phyloP scores from a whole-genome alignment of 2,329 filamentous ascomycete genomes.

The Penicillium sp. region DNA sequence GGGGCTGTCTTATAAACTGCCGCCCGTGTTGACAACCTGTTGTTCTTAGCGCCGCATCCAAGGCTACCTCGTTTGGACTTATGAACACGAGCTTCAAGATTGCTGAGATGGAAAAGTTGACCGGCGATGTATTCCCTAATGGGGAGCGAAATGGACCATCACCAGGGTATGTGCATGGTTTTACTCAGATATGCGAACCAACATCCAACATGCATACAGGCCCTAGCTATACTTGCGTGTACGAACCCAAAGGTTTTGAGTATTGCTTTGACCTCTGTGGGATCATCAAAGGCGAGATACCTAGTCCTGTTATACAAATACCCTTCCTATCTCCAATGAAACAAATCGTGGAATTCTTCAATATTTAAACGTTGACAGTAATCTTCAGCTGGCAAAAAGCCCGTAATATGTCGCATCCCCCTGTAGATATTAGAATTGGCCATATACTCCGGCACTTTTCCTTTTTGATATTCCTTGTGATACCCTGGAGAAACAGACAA shows the following conservation, averaged over 20 bases:
- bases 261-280: background rate
- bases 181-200: background rate
- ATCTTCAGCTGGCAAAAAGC: background rate
- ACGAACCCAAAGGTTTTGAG: no score
- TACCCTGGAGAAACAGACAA: background rate
- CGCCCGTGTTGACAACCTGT: no score
- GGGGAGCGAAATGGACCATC: no score
- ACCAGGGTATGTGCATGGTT: background rate
- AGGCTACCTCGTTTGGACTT: no score
- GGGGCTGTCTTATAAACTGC: background rate
- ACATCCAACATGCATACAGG: background rate
- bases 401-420: background rate
- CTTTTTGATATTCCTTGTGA: background rate
- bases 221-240: background rate
- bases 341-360: background rate
- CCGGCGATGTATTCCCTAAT: background rate
- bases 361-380: background rate
- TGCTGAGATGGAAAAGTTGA: background rate
- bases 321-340: background rate
- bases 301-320: background rate
- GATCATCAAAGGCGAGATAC: background rate
- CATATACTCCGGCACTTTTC: background rate
- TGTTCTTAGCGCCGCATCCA: background rate
- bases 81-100: no score
- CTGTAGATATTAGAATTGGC: constrained; percentile 1